phyloP scores from a whole-genome alignment of 2,329 filamentous ascomycete species.

The Colletotrichum zoysiae region DNA sequence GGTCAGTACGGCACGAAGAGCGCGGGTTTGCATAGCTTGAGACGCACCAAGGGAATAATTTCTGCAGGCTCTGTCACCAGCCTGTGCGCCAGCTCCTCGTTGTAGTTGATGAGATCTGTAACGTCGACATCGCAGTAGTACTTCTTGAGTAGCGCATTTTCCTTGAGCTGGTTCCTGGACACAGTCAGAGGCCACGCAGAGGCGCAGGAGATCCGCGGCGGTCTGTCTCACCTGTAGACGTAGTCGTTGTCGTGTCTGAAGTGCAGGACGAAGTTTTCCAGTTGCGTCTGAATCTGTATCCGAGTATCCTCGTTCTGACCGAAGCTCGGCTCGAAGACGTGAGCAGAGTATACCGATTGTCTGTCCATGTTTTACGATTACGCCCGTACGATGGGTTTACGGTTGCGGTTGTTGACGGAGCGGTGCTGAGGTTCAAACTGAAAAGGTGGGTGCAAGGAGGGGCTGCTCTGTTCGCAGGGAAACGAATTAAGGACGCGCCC shows the following conservation, averaged over 20 bases:
- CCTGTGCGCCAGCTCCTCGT: slow-evolving; percentile 92
- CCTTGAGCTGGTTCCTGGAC: slow-evolving; percentile 88
- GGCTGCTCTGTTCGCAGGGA: slow-evolving; percentile 31
- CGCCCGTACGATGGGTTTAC: background rate
- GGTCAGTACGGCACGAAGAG: slow-evolving; percentile 24
- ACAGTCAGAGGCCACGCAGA: slow-evolving; percentile 1
- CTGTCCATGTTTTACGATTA: slow-evolving; percentile 75
- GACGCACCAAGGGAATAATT: slow-evolving; percentile 85
- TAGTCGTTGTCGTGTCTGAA: slow-evolving; percentile 96
- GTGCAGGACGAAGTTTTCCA: slow-evolving; percentile 92
- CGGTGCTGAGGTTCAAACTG: slow-evolving; percentile 35
- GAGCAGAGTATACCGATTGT: slow-evolving; percentile 87
- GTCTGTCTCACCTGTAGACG: slow-evolving; percentile 81
- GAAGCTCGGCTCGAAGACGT: slow-evolving; percentile 78
- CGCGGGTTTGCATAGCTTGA: background rate
- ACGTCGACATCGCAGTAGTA: slow-evolving; percentile 98
- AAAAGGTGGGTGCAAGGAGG: slow-evolving; percentile 40
- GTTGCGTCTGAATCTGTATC: slow-evolving; percentile 79
- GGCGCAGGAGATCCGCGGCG: background rate
- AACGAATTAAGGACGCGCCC: slow-evolving; percentile 35
- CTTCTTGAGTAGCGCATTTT: slow-evolving; percentile 93
- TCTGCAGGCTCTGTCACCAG: slow-evolving; percentile 91
- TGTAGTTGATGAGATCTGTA: slow-evolving; percentile 94
- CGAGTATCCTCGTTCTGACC: slow-evolving; percentile 77
- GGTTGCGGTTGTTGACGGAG: slow-evolving; percentile 20